phyloP scores from a whole-genome alignment of 305 asterid species.

The Fraxinus sp. region DNA sequence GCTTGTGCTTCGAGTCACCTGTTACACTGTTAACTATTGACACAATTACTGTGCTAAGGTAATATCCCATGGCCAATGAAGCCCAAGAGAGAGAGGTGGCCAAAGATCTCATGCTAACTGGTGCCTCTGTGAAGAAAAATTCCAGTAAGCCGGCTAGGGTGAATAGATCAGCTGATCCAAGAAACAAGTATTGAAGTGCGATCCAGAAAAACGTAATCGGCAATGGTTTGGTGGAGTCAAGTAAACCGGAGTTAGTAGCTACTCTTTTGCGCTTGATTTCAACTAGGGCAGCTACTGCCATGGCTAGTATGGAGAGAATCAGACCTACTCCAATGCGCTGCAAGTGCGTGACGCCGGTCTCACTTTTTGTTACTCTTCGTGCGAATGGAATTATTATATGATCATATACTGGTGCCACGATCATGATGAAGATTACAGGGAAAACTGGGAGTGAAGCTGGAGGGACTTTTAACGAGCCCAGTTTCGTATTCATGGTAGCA shows the following conservation, averaged over 20 bases:
- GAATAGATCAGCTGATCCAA: conserved; percentile 92
- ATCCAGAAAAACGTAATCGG: conserved; percentile 78
- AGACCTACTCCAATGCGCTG: conserved; percentile 79
- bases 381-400: conserved; percentile 63
- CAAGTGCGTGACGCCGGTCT: conserved; percentile 69
- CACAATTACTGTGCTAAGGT: conserved; percentile 67
- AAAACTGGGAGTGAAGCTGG: conserved; percentile 93
- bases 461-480: conserved; percentile 69
- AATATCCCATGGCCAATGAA: conserved; percentile 79
- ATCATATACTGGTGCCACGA: conserved; percentile 75
- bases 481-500: conserved; percentile 77
- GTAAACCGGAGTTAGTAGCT: conserved; percentile 32
- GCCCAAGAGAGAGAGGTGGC: conserved; percentile 85
- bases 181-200: conserved; percentile 70
- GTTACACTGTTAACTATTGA: conserved; percentile 65
- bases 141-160: conserved; percentile 79
- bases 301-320: conserved; percentile 61
- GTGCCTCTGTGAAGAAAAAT: conserved; percentile 92
- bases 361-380: conserved; percentile 53
- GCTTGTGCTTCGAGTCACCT: conserved; percentile 35
- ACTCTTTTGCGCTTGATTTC: conserved; percentile 72
- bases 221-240: conserved; percentile 44
- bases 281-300: conserved; percentile 79
- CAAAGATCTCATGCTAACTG: conserved; percentile 70
- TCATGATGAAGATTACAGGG: conserved; percentile 76